These are phyloP conservation scores for Dothideomycetes sp. DNA, from an alignment of 2,329 filamentous ascomycete species.

Conservation along the genomic window DNA sequence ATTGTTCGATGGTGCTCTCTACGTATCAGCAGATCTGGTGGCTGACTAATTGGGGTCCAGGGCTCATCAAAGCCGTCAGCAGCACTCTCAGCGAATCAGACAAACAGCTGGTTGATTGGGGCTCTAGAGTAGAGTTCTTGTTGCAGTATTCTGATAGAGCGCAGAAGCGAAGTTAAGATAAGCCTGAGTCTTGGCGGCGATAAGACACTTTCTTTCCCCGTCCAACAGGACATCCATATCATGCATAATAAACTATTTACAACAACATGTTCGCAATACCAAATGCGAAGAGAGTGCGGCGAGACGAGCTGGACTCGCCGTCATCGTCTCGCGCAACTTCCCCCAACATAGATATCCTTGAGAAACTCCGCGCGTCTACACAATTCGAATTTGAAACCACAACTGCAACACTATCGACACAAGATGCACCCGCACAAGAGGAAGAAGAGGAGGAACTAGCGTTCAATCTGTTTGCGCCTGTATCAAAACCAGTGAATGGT, in stretches of 20 bases:
- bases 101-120: slow-evolving; percentile 1
- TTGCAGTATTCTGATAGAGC: not conserved
- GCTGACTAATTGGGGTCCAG: slow-evolving; percentile 14
- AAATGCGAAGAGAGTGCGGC: slow-evolving; percentile 5
- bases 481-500: not conserved
- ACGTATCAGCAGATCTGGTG: slow-evolving; percentile 14
- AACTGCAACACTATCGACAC: not conserved
- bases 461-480: slow-evolving; percentile 16
- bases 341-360: slow-evolving; percentile 1
- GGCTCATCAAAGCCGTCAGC: slow-evolving; percentile 13
- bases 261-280: slow-evolving; percentile 4
- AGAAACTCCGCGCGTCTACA: slow-evolving; percentile 5
- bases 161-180: too few relatives aligned
- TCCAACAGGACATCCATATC: not conserved
- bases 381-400: slow-evolving; percentile 1
- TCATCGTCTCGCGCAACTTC: slow-evolving; percentile 2
- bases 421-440: not conserved
- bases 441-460: slow-evolving; percentile 14
- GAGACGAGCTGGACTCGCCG: slow-evolving; percentile 2
- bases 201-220: not conserved
- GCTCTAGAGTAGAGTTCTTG: not conserved
- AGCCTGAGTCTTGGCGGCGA: not conserved
- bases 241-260: too few relatives aligned
- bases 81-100: slow-evolving; percentile 2
- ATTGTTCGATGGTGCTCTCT: slow-evolving; percentile 13